A percentile compares a stretch with the other conserved stretches of the same genome.
phyloP scores from a whole-genome alignment of 768 basidiomycete species.

The Tulasnella calospora region DNA sequence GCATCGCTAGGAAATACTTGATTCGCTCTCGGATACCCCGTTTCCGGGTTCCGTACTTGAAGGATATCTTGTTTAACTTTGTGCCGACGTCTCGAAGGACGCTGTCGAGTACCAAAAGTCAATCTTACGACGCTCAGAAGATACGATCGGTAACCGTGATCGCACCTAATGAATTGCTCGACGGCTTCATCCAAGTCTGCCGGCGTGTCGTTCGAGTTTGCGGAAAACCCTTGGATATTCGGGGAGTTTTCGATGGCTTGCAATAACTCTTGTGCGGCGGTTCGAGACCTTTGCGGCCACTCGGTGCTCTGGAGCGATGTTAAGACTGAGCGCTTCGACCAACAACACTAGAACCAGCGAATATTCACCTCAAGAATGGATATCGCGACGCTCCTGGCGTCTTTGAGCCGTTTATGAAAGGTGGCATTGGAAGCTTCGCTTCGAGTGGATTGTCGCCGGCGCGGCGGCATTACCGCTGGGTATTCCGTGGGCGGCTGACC shows the following conservation, averaged over 20 bases:
- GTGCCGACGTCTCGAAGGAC: not conserved
- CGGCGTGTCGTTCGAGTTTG: not conserved
- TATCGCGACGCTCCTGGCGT: not conserved
- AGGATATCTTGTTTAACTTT: not conserved
- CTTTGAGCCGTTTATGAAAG: not conserved
- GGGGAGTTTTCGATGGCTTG: not conserved
- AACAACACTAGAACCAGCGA: not conserved
- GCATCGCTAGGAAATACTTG: not conserved
- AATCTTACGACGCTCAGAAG: not conserved
- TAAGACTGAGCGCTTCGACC: not conserved
- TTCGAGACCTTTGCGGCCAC: not conserved
- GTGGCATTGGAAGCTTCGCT: not conserved
- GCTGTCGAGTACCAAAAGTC: not conserved
- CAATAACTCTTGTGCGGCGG: not conserved
- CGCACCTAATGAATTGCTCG: not conserved
- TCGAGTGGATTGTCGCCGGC: not conserved
- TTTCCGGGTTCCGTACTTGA: not conserved
- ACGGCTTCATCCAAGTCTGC: not conserved
- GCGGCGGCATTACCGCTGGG: not conserved
- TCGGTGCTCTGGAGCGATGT: not conserved
- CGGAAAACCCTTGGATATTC: not conserved
- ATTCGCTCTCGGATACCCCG: not conserved
- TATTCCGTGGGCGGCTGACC: not conserved
- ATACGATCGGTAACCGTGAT: too few relatives aligned
- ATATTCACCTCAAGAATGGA: not conserved